Base-by-base conservation (phyloP, 257 asterid genomes). In the Nicotiana benthamiana region DNA sequence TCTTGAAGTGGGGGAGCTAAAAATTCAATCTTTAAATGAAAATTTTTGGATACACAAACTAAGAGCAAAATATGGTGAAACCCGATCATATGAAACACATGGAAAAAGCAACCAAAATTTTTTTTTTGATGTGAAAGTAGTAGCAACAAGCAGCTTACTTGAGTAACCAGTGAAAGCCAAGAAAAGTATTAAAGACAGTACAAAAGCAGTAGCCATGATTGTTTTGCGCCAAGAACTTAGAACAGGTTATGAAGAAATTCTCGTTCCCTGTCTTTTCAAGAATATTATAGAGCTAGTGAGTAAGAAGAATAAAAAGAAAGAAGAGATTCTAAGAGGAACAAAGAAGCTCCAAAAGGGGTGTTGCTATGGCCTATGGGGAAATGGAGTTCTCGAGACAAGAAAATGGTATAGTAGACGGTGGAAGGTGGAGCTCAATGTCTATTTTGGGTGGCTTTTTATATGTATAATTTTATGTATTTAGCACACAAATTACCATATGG, bases 201-300 rank as follows among this genome's bases (percentile, higher is more conserved):
- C 86, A 66, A 84, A 81, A 83, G 82, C 90, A 81, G 48, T 40
- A 40, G 92, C 90, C 98, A 94, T 94, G 80, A 75, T 72, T 77
- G 11, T 40, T 9, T 40, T 40, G 34, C 9, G 82, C 64, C 60
- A 80, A 46, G 79, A 40, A 40, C 62, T 26, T 61, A 7, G 34
- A 67, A 40, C 27, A 20, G 22, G 43, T 24, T 34, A 63, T 54
- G 70, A 56, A 68, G 76, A 46, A 46, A 63, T 4, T 74, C 27
- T 7, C 24, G 12, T 74, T 74, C 22, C 13, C 61, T 46, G 16
- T 16, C 7, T 30, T 6, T 40, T 64, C 63, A 43, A 62, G 76
- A 52, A 82, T 78, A 28, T 64, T 24, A 61, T 34, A 20, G 34
- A 22, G 60, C 36, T 13, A 11, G 46, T 51, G 53, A 62, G 48